Percentiles rank a stretch among this genome's conserved stretches.
phyloP scores from a whole-genome alignment of 805 yeast species.

The Hemisphaericaspora nanyangensis region DNA sequence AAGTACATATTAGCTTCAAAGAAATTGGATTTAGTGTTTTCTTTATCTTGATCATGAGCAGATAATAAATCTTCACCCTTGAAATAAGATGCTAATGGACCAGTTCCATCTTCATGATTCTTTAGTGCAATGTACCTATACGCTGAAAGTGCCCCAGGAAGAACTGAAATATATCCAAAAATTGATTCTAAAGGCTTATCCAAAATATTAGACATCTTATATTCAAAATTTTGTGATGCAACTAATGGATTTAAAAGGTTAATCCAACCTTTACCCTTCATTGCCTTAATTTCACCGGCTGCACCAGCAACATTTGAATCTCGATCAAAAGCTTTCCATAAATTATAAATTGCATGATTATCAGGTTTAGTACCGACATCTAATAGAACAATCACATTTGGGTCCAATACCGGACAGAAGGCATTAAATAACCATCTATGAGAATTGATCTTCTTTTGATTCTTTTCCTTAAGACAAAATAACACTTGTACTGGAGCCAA shows the following conservation, averaged over 20 bases:
- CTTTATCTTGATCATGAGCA: conserved; percentile 18
- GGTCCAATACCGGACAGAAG: conserved; percentile 85
- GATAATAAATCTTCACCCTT: conserved; percentile 67
- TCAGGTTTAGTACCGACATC: conserved; percentile 99
- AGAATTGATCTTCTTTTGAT: conserved; percentile 91
- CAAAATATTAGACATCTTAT: conserved; percentile 92
- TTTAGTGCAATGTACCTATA: conserved; percentile 84
- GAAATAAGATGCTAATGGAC: conserved; percentile 85
- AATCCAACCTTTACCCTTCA: conserved; percentile 85
- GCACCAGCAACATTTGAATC: conserved; percentile 99
- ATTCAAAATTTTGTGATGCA: conserved; percentile 95
- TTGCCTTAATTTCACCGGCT: conserved; percentile 94
- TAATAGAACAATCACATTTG: conserved; percentile 81
- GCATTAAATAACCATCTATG: conserved; percentile 98
- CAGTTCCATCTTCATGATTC: conserved; percentile 86
- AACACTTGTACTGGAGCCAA: conserved; percentile 92
- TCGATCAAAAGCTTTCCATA: conserved; percentile 96
- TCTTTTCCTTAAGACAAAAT: conserved; percentile 88
- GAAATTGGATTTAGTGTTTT: conserved; percentile 59
- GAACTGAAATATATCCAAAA: conserved; percentile 88
- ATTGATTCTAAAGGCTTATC: conserved; percentile 92
- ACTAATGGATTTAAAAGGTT: conserved; percentile 86
- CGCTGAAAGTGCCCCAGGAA: conserved; percentile 96
- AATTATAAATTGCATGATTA: conserved; percentile 77
- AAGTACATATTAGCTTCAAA: conserved; percentile 95